Evolutionary conservation across 2,329 filamentous ascomycete species (phyloP).

Genomic region (Berkeleyomyces rouxiae): DNA sequence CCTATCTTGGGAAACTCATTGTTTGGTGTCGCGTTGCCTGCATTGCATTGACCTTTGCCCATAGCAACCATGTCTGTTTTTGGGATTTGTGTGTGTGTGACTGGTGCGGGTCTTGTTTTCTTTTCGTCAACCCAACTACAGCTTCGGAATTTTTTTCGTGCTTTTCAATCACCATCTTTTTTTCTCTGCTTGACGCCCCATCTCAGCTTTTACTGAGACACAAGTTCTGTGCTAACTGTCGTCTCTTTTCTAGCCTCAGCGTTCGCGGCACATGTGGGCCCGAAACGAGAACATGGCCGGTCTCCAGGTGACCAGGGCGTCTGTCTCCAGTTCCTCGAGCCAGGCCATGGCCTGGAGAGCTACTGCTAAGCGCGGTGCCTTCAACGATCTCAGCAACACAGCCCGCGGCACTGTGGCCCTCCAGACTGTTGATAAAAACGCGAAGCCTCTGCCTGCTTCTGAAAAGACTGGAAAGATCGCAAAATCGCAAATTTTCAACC

Average conservation of each 20-base stretch:
- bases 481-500: constrained; percentile 13
- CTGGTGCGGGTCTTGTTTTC: not conserved
- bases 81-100: not conserved
- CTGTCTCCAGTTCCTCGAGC: constrained; percentile 21
- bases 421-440: constrained; percentile 21
- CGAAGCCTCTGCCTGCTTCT: constrained; percentile 20
- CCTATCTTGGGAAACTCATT: constrained; percentile 8
- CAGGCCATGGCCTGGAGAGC: constrained; percentile 41
- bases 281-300: constrained; percentile 51
- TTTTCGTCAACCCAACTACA: not conserved
- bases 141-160: not conserved
- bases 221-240: not conserved
- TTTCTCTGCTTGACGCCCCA: not conserved
- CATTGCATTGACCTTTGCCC: not conserved
- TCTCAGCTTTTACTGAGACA: not conserved
- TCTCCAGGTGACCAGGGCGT: constrained; percentile 35
- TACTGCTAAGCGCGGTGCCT: constrained; percentile 58
- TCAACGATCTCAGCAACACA: constrained; percentile 69
- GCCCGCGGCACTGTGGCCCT: constrained; percentile 20
- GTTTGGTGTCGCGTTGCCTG: not conserved
- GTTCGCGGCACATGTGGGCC: constrained; percentile 32
- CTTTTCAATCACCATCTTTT: not conserved
- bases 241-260: constrained; percentile 21
- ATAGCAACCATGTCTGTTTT: not conserved
- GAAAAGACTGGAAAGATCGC: constrained; percentile 21